Percentiles rank a stretch among this genome's conserved stretches.
These are phyloP conservation scores for Herpetomonas tarakana DNA, from an alignment of 208 protist genomes.

Conservation along the genomic window DNA sequence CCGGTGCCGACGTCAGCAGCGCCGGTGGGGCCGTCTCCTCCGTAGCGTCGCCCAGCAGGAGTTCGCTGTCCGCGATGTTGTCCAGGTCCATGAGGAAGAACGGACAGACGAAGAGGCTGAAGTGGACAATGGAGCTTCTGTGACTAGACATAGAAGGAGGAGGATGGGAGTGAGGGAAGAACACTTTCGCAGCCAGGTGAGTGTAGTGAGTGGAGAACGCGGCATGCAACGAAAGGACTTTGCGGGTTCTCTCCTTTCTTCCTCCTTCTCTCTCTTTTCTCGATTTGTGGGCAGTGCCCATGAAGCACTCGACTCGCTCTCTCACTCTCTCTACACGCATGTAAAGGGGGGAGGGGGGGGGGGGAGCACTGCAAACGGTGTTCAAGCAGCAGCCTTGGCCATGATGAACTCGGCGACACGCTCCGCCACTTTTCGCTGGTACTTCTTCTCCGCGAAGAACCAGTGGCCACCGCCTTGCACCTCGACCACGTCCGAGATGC, in stretches of 20 bases:
- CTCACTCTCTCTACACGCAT: too few species aligned
- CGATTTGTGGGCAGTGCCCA: too few species aligned
- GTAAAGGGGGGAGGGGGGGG: too few species aligned
- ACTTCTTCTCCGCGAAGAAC: conserved; percentile 71
- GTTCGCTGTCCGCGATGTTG: conserved; percentile 26
- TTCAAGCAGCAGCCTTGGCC: conserved; percentile 5
- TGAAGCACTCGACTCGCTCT: too few species aligned
- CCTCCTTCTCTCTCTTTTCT: too few species aligned
- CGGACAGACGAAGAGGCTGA: conserved; percentile 5
- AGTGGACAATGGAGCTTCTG: background rate
- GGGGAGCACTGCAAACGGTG: too few species aligned
- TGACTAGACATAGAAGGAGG: too few species aligned
- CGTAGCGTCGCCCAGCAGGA: conserved; percentile 62
- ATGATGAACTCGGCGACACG: conserved; percentile 45
- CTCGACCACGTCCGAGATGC: conserved; percentile 62
- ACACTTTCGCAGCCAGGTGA: too few species aligned
- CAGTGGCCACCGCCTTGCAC: conserved; percentile 68
- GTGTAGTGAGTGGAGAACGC: too few species aligned
- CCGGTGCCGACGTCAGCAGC: conserved; percentile 46
- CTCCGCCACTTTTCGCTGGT: conserved; percentile 42
- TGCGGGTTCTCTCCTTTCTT: too few species aligned
- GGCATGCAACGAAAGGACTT: too few species aligned
- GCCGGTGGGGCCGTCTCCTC: conserved; percentile 57
- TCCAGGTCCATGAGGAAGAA: conserved; percentile 59
- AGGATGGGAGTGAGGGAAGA: too few species aligned